Percentiles rank a stretch among this genome's conserved stretches.
These are phyloP conservation scores for Pittosporum tobira DNA, from an alignment of 129 eudicot species.

Conservation along the genomic window DNA sequence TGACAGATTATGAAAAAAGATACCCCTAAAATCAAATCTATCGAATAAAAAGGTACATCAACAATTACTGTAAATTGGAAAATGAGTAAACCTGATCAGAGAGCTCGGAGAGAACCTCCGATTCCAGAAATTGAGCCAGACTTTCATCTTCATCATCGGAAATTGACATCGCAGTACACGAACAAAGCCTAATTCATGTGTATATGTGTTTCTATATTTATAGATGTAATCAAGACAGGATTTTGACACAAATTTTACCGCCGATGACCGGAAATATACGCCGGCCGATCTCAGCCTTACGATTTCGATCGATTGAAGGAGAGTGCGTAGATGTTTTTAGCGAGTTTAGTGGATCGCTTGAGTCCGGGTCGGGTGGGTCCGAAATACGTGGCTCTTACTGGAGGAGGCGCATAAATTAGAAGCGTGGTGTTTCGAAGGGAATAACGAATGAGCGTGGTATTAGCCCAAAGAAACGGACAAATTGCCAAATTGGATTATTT, in stretches of 20 bases:
- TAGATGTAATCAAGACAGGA: too few relatives aligned
- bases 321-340: not conserved
- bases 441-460: too few relatives aligned
- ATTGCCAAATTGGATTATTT: too few relatives aligned
- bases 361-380: not conserved
- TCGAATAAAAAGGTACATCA: not conserved
- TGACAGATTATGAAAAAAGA: not conserved
- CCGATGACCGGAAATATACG: constrained; percentile 5
- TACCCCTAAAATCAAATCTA: not conserved
- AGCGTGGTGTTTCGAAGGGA: too few relatives aligned
- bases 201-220: too few relatives aligned
- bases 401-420: too few relatives aligned
- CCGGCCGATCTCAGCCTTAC: constrained; percentile 12
- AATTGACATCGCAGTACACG: constrained; percentile 19
- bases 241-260: not conserved
- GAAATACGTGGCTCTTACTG: not conserved
- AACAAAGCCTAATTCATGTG: not conserved
- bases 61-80: not conserved
- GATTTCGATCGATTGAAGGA: not conserved
- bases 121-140: constrained; percentile 71
- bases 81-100: constrained; percentile 51
- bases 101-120: constrained; percentile 54
- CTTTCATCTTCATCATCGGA: constrained; percentile 68
- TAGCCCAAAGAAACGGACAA: too few relatives aligned
- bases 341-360: not conserved